phyloP scores from a whole-genome alignment of 164 flowering plant species.

The Stephania yunnanensis region DNA sequence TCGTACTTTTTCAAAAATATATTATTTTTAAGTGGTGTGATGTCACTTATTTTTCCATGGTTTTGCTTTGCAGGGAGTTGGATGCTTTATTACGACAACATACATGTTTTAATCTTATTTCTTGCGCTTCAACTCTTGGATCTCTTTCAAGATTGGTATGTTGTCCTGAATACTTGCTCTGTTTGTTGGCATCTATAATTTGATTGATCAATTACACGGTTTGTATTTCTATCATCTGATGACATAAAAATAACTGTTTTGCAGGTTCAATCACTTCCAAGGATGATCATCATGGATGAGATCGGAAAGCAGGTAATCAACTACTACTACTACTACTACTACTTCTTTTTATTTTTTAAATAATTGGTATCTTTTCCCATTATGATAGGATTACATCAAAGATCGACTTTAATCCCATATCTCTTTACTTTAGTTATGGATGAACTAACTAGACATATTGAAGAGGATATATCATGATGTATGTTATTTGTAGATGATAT shows the following conservation, averaged over 20 bases:
- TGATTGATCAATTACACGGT: not conserved
- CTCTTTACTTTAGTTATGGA: too few species aligned
- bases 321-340: too few species aligned
- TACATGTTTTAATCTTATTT: conserved; percentile 80
- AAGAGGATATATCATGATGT: too few species aligned
- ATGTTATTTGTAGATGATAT: too few species aligned
- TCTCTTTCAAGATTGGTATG: conserved; percentile 90
- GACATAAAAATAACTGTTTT: not conserved
- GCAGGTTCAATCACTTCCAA: conserved; percentile 93
- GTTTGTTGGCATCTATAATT: not conserved
- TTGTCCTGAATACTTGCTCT: conserved; percentile 6
- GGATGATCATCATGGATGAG: conserved; percentile 96
- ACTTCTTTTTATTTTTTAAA: not conserved
- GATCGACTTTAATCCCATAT: too few species aligned
- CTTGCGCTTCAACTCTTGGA: conserved; percentile 83
- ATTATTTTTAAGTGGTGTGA: not conserved
- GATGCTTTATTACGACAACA: conserved; percentile 78
- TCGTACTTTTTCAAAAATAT: not conserved
- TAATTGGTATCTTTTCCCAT: too few species aligned
- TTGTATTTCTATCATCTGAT: conserved; percentile 8
- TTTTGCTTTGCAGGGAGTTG: conserved; percentile 64
- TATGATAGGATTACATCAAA: too few species aligned
- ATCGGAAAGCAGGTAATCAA: conserved; percentile 84
- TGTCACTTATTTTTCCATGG: conserved; percentile 1
- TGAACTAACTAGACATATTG: too few species aligned